These are phyloP conservation scores for Rehmannia glutinosa DNA, from an alignment of 257 asterid genomes.

Conservation along the genomic window DNA sequence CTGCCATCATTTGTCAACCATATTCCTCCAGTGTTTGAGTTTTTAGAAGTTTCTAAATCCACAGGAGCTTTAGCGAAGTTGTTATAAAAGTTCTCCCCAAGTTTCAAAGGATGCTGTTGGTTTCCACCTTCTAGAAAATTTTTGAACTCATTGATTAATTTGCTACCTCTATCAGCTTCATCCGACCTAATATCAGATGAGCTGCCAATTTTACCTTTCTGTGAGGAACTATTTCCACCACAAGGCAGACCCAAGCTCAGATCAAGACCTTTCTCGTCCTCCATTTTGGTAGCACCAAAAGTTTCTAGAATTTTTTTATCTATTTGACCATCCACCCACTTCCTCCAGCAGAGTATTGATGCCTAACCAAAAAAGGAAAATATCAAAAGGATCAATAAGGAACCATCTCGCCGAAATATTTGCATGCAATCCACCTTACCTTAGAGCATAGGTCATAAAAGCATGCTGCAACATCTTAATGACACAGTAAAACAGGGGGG, in stretches of 20 bases:
- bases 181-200: slow-evolving; percentile 57
- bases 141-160: slow-evolving; percentile 82
- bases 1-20: slow-evolving; percentile 59
- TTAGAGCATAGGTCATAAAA: neutral
- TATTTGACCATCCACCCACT: neutral
- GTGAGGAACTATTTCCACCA: slow-evolving; percentile 55
- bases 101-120: slow-evolving; percentile 46
- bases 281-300: slow-evolving; percentile 38
- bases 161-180: slow-evolving; percentile 76
- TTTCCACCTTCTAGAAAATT: slow-evolving; percentile 86
- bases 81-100: slow-evolving; percentile 48
- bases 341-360: neutral
- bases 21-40: slow-evolving; percentile 49
- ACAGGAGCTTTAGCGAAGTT: slow-evolving; percentile 39
- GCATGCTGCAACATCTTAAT: neutral
- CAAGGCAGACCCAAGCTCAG: slow-evolving; percentile 78
- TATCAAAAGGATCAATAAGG: too few relatives aligned
- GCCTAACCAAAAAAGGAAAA: slow-evolving; percentile 10
- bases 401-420: too few relatives aligned
- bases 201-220: slow-evolving; percentile 52
- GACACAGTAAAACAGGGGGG: too few relatives aligned
- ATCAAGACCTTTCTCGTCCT: slow-evolving; percentile 77
- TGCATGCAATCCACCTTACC: neutral
- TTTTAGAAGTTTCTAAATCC: slow-evolving; percentile 58
- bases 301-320: slow-evolving; percentile 1